A percentile compares a stretch with the other conserved stretches of the same genome.
phyloP scores from a whole-genome alignment of 768 basidiomycete genomes.

The Leucosporidium creatinivorum region DNA sequence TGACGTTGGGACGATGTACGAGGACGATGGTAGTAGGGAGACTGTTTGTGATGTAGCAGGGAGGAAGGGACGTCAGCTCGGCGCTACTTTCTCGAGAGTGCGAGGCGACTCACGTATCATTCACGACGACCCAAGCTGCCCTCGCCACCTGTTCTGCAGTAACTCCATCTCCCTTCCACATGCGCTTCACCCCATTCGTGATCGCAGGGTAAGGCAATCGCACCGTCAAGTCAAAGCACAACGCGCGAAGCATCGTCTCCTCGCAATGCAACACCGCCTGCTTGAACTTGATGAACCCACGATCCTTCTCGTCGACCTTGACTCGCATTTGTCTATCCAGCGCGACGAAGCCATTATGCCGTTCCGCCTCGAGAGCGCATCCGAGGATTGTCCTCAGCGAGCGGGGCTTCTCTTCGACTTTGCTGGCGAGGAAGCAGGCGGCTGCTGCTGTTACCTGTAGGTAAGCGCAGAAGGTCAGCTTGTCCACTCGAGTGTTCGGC shows the following conservation, averaged over 20 bases:
- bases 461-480: background rate
- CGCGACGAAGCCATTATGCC: too few species aligned
- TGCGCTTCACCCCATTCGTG: constrained; percentile 14
- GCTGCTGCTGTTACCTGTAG: constrained; percentile 37
- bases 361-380: too few species aligned
- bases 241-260: constrained; percentile 38
- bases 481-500: too few species aligned
- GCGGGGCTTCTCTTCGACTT: constrained; percentile 39
- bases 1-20: too few species aligned
- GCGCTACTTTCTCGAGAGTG: too few species aligned
- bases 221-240: constrained; percentile 41
- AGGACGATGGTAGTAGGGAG: too few species aligned
- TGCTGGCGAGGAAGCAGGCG: constrained; percentile 40
- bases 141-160: too few species aligned
- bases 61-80: too few species aligned
- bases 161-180: constrained; percentile 9
- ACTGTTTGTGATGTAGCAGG: too few species aligned
- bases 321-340: too few species aligned
- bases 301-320: background rate
- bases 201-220: constrained; percentile 31
- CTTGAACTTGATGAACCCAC: constrained; percentile 32
- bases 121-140: too few species aligned
- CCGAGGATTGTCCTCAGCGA: constrained; percentile 25
- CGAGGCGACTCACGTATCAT: too few species aligned
- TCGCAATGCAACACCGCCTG: constrained; percentile 36